These are phyloP conservation scores for Backusella liffmaniae DNA, from an alignment of 192 early-diverging fungal genomes.

Conservation along the genomic window DNA sequence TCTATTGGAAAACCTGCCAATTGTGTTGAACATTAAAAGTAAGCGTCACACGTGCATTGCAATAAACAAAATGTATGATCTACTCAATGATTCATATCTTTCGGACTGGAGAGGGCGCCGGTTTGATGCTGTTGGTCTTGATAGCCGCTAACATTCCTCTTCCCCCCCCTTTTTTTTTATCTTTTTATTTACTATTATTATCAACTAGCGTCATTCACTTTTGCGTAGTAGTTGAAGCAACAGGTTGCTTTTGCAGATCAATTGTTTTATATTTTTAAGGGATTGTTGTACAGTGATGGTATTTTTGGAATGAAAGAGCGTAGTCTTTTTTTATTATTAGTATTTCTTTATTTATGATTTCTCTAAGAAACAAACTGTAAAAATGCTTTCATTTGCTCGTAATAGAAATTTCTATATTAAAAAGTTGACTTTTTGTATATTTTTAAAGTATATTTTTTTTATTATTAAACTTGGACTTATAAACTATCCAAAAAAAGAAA, in stretches of 20 bases:
- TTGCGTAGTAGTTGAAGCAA: too few relatives aligned
- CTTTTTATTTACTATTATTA: too few relatives aligned
- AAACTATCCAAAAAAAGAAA: background rate
- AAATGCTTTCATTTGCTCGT: background rate
- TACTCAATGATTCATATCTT: background rate
- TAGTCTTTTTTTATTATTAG: background rate
- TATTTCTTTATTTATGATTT: background rate
- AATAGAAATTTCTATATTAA: background rate
- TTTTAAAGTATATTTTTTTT: background rate
- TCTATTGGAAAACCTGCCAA: background rate
- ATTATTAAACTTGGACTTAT: background rate
- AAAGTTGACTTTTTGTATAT: background rate
- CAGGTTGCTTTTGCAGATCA: background rate
- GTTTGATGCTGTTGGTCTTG: background rate
- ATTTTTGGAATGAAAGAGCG: background rate
- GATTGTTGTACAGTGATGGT: background rate
- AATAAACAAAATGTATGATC: background rate
- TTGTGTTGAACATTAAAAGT: background rate
- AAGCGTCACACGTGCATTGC: background rate
- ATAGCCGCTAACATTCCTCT: too few relatives aligned
- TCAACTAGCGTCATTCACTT: too few relatives aligned
- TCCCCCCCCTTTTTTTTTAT: too few relatives aligned
- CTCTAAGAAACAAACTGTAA: too few relatives aligned
- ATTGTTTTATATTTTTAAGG: background rate
- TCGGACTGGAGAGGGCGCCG: background rate